Evolutionary conservation across 2,329 filamentous ascomycete species (phyloP).

Genomic region (Neoscytalidium dimidiatum): DNA sequence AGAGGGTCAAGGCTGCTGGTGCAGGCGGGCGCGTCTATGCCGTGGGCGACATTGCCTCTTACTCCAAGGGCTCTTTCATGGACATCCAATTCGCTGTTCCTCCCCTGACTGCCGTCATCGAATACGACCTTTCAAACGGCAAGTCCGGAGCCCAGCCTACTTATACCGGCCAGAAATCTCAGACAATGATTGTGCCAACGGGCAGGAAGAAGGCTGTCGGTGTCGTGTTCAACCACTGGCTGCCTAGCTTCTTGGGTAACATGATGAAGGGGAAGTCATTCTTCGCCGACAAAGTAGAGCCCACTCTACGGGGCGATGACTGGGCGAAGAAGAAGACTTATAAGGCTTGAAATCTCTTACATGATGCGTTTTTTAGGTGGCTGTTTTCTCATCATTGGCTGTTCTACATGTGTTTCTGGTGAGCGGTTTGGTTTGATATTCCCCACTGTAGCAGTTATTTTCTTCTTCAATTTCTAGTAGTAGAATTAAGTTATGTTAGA

Average conservation of each 20-base stretch:
- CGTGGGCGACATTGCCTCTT: constrained; percentile 36
- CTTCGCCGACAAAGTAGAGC: constrained; percentile 19
- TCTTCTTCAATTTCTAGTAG: too few relatives aligned
- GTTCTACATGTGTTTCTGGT: background rate
- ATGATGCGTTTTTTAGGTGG: background rate
- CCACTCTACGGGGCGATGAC: constrained; percentile 20
- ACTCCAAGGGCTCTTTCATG: constrained; percentile 28
- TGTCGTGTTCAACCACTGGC: background rate
- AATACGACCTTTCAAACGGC: background rate
- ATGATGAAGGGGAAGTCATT: constrained; percentile 25
- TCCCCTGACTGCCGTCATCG: background rate
- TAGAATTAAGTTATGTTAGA: background rate
- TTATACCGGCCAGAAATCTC: background rate
- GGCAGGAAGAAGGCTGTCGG: constrained; percentile 4
- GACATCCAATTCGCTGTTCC: constrained; percentile 32
- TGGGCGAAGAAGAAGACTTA: constrained; percentile 2
- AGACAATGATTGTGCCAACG: background rate
- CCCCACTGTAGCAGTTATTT: background rate
- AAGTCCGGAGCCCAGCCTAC: background rate
- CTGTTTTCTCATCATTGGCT: background rate
- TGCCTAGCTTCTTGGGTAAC: constrained; percentile 22
- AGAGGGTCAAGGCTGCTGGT: constrained; percentile 22
- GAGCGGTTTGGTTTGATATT: background rate
- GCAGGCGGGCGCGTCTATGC: constrained; percentile 30
- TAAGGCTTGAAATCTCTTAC: background rate